phyloP scores from a whole-genome alignment of 225 moss, liverwort and hornwort species.

The Antitrichia curtipendula region DNA sequence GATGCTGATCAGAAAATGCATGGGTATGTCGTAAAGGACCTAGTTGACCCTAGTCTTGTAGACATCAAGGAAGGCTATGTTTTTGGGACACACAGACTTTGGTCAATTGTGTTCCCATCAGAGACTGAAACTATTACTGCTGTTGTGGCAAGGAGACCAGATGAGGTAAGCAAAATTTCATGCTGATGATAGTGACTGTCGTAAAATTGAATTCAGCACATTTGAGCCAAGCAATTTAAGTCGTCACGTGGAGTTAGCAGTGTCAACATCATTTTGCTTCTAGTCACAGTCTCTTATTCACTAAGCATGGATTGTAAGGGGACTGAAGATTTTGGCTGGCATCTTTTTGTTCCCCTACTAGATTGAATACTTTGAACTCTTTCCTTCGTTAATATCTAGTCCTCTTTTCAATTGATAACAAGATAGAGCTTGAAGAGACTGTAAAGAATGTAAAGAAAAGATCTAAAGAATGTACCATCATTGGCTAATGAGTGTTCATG shows the following conservation, averaged over 20 bases:
- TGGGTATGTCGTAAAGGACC: slow-evolving; percentile 51
- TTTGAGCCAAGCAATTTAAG: neutral
- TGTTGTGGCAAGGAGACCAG: slow-evolving; percentile 61
- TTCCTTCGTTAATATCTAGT: neutral
- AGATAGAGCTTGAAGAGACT: neutral
- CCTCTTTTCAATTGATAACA: neutral
- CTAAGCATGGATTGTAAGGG: neutral
- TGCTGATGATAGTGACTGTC: neutral
- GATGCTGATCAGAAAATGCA: slow-evolving; percentile 67
- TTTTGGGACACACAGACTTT: slow-evolving; percentile 58
- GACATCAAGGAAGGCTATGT: slow-evolving; percentile 50
- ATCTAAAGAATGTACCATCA: neutral
- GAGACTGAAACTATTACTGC: slow-evolving; percentile 79
- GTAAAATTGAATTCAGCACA: neutral
- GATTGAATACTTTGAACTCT: neutral
- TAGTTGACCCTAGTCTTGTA: slow-evolving; percentile 14
- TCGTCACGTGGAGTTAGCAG: neutral
- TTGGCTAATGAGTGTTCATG: neutral
- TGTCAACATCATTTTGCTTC: neutral
- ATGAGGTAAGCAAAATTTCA: slow-evolving; percentile 47
- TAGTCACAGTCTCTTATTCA: neutral
- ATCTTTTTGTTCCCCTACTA: neutral
- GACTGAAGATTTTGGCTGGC: neutral
- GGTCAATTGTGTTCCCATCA: slow-evolving; percentile 76
- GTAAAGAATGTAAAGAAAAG: neutral